Conservation (phyloP, 2,329 filamentous ascomycete species). For the Aspergillus versicolor region DNA sequence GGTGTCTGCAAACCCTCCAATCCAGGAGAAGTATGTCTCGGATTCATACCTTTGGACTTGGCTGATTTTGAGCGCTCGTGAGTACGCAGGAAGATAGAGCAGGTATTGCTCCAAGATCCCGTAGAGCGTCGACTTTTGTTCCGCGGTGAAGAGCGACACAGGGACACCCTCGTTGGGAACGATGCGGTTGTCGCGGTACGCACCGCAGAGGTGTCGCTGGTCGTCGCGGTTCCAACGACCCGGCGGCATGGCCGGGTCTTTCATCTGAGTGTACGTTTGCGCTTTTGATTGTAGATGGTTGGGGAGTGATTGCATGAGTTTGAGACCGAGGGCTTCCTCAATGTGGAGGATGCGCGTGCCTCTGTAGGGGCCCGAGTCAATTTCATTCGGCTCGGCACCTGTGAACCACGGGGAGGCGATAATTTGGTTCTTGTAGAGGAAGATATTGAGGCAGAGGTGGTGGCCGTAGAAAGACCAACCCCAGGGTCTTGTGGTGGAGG, state of each 20-base stretch:
- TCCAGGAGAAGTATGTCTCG: constrained; percentile 80
- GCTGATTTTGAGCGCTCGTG: constrained; percentile 56
- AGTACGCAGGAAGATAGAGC: constrained; percentile 62
- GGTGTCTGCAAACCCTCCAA: constrained; percentile 64
- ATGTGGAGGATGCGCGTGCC: constrained; percentile 66
- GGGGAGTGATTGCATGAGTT: constrained; percentile 65
- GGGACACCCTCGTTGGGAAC: constrained; percentile 71
- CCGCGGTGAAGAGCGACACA: constrained; percentile 44
- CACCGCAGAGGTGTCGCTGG: constrained; percentile 74
- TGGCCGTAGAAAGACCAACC: constrained; percentile 76
- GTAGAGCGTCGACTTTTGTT: constrained; percentile 57
- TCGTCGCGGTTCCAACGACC: constrained; percentile 76
- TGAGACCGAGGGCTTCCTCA: constrained; percentile 65
- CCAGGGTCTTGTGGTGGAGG: constrained; percentile 61
- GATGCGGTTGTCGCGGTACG: constrained; percentile 73
- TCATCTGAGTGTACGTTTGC: constrained; percentile 59
- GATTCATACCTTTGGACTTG: constrained; percentile 56
- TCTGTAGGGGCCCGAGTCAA: constrained; percentile 62
- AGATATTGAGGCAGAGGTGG: constrained; percentile 71
- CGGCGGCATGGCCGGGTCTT: constrained; percentile 62
- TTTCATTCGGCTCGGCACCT: constrained; percentile 74
- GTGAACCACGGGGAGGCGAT: constrained; percentile 74
- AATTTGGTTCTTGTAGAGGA: constrained; percentile 65
- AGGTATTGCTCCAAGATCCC: constrained; percentile 64
- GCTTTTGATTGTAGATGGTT: constrained; percentile 49